A percentile compares a stretch with the other conserved stretches of the same genome.
phyloP scores from a whole-genome alignment of 192 early-diverging fungal species.

The Coemansia javaensis region DNA sequence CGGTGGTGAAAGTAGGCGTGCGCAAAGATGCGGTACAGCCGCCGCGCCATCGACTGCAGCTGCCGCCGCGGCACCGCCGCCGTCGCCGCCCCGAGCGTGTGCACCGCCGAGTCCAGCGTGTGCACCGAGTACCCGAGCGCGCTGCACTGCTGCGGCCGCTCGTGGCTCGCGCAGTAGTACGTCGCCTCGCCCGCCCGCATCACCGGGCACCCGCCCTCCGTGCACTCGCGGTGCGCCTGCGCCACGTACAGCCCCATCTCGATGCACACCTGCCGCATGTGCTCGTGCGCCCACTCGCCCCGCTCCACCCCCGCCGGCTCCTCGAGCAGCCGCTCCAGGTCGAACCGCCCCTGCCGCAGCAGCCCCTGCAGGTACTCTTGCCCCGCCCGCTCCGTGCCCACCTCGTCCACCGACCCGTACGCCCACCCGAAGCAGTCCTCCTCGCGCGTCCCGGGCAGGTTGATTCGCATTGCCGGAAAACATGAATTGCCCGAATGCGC shows the following conservation, averaged over 20 bases:
- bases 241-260: constrained; percentile 77
- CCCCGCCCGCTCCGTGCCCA: constrained; percentile 66
- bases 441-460: constrained; percentile 28
- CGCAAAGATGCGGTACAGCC: constrained; percentile 95
- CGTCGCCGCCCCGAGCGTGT: too few species aligned
- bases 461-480: constrained; percentile 3
- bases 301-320: constrained; percentile 60
- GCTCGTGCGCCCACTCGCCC: constrained; percentile 84
- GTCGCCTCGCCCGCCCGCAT: constrained; percentile 92
- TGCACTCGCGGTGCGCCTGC: constrained; percentile 72
- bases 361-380: constrained; percentile 78
- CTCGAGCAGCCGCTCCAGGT: constrained; percentile 57
- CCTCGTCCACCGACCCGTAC: constrained; percentile 42
- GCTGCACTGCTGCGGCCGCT: constrained; percentile 67
- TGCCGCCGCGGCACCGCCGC: constrained; percentile 66
- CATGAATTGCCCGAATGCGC: too few species aligned
- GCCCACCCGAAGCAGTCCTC: constrained; percentile 42
- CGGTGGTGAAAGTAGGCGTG: constrained; percentile 92
- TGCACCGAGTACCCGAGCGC: constrained; percentile 93
- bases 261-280: constrained; percentile 82
- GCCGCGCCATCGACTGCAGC: constrained; percentile 79
- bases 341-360: constrained; percentile 63
- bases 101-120: constrained; percentile 85
- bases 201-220: constrained; percentile 68
- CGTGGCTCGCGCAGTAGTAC: constrained; percentile 91